phyloP scores from a whole-genome alignment of 225 moss, liverwort and hornwort genomes.

The Anthoceros angustus region DNA sequence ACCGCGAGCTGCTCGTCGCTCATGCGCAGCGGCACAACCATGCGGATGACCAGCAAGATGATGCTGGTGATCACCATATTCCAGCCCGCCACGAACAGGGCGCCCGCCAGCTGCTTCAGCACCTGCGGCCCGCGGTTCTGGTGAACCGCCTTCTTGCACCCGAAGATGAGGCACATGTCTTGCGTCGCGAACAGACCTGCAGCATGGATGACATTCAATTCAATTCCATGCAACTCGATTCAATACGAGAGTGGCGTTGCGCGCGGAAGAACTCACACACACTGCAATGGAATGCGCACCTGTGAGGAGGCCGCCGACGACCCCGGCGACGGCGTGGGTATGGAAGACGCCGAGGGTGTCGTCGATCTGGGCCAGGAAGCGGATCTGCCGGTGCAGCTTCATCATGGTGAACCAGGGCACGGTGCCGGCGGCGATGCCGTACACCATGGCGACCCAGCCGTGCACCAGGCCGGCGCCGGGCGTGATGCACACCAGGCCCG shows the following conservation, averaged over 20 bases:
- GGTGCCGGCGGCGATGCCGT: neutral
- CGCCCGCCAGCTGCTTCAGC: neutral
- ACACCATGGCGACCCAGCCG: neutral
- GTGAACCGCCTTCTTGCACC: neutral
- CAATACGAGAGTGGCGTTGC: too few relatives aligned
- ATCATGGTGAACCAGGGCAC: constrained; percentile 1
- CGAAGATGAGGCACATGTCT: neutral
- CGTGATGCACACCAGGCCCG: constrained; percentile 5
- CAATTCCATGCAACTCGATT: neutral
- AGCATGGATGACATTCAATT: neutral
- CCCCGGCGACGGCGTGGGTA: constrained; percentile 2
- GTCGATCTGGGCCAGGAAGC: constrained; percentile 2
- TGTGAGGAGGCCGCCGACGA: neutral
- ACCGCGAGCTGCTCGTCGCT: constrained; percentile 2
- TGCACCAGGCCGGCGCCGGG: neutral
- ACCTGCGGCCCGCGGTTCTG: neutral
- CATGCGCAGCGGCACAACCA: neutral
- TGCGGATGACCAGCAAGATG: neutral
- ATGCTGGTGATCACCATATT: constrained; percentile 1
- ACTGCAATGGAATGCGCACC: neutral
- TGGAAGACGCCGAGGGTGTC: neutral
- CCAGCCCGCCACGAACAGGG: neutral
- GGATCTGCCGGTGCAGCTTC: constrained; percentile 1
- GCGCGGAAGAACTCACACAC: neutral
- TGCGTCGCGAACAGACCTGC: neutral